Evolutionary conservation across 768 basidiomycete genomes (phyloP), one percentile per base, ranked within the genome.

Genomic region (Daedaleopsis nitida): DNA sequence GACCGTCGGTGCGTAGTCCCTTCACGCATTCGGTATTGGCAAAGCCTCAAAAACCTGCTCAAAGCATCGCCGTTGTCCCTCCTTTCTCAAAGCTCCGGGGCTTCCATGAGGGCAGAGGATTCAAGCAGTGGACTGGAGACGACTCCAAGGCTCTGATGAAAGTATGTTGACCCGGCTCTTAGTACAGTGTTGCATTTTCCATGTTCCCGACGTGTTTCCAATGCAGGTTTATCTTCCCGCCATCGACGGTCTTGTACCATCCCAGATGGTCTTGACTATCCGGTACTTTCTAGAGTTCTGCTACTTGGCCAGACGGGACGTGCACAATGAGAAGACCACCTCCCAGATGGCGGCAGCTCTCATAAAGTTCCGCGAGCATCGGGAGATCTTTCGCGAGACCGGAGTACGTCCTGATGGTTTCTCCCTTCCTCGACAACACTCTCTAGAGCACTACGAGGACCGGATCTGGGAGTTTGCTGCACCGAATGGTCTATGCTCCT

Each of bases 71-170:
- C n/a, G 60, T 54, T 6, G 62, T 58, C 5, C 68, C 68, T 2
- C 58, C 62, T 12, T 70, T 68, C 52, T 48, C 66, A 0, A 67
- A 64, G 0, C 57, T 71, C 9, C 56, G 67, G 1, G 55, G 54
- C 16, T 71, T 71, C 54, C 63, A 55, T 5, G 47, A 71, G 23
- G 70, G 70, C 0, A 59, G 70, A 11, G 55, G 57, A 32, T 71
- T 70, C 65, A 70, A 69, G 35, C 70, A 70, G 24, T 71, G 70
- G 70, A 71, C 68, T 1, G 71, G 68, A 3, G 64, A 72, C 38
- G 70, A 72, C 44, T 71, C 68, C 0, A 71, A 71, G 50, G 71
- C 62, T 1, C 42, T 72, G 14, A 71, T 71, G 69, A 71, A 71
- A 65, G 70, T 70, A 34, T 23, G 43, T 47, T 1, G 21, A 3